phyloP scores from a whole-genome alignment of 805 yeast species.

The Lipomyces lipofer region DNA sequence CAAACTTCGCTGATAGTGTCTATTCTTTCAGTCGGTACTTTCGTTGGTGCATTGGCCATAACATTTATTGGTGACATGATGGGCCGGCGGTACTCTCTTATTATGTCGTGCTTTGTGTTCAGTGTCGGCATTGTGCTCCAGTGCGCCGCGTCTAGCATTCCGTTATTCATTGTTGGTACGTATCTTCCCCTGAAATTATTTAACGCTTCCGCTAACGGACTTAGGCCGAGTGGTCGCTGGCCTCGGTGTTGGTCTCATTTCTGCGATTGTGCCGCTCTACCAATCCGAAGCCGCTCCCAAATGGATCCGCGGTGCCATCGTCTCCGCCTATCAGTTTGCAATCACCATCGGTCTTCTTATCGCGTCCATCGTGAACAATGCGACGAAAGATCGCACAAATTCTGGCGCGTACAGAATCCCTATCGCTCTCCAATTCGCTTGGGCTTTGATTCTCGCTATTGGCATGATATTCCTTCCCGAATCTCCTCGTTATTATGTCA shows the following conservation, averaged over 20 bases:
- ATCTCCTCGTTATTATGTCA: constrained; percentile 69
- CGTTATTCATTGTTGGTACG: constrained; percentile 52
- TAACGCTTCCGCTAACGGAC: too few species aligned
- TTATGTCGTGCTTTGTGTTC: constrained; percentile 58
- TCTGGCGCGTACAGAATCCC: constrained; percentile 82
- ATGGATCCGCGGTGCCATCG: constrained; percentile 76
- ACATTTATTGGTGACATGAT: constrained; percentile 65
- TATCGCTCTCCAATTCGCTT: constrained; percentile 66
- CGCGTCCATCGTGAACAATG: constrained; percentile 48
- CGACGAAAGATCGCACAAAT: constrained; percentile 50
- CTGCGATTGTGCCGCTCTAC: constrained; percentile 76
- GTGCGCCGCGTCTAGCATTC: constrained; percentile 51
- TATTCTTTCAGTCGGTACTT: constrained; percentile 81
- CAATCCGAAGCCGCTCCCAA: constrained; percentile 81
- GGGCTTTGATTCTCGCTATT: constrained; percentile 58
- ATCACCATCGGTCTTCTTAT: constrained; percentile 69
- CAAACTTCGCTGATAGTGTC: constrained; percentile 64
- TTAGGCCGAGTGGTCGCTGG: constrained; percentile 71
- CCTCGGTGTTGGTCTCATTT: constrained; percentile 72
- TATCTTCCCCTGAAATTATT: too few species aligned
- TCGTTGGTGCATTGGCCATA: constrained; percentile 67
- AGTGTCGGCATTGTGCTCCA: constrained; percentile 73
- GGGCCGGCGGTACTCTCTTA: constrained; percentile 60
- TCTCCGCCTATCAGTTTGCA: constrained; percentile 71
- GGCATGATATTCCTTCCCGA: constrained; percentile 74